Base-by-base conservation (phyloP, 163 green algal species). In the Coccomyxa subellipsoidea region DNA sequence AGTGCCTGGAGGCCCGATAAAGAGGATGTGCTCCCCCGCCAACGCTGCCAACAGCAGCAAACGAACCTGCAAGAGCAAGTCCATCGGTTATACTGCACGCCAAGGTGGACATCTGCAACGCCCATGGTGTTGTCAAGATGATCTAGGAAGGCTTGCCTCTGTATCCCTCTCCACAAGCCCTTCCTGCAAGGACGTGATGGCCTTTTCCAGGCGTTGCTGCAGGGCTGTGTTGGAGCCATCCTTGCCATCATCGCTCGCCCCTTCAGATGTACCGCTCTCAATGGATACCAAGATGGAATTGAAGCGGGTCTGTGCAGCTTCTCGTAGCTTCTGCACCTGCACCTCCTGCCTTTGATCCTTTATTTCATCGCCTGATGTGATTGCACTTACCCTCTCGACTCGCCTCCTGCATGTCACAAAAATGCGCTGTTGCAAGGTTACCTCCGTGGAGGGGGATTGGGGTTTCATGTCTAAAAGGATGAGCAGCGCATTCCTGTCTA, bases 41-140 rank as follows among this genome's bases (percentile, higher is more conserved):
- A 98, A 90, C 53, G 95, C 93, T 9, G 96, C 96, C 70, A 99
- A 91, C 78, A 99, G 89, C 87, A 99, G 79, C 82, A 99, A 89
- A 38, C 95, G 90, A 27, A 97, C 94, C 93, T 97, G 88, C 18
- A 73, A 29, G n/a, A n/a, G n/a, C n/a, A n/a, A n/a, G n/a, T n/a
- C n/a, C n/a, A n/a, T n/a, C n/a, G n/a, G n/a, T n/a, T n/a, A n/a
- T n/a, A n/a, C n/a, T n/a, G n/a, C n/a, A n/a, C n/a, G n/a, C n/a
- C n/a, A n/a, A n/a, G n/a, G n/a, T n/a, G n/a, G n/a, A n/a, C n/a
- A n/a, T n/a, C n/a, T n/a, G n/a, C n/a, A n/a, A n/a, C n/a, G n/a
- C n/a, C n/a, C n/a, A n/a, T n/a, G n/a, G n/a, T 59, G 32, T 18
- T 38, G 7, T 15, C 34, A 59, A 59, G 0, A 18, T 59, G 12